Conservation (phyloP, 495 filamentous ascomycete species). For the Aspergillus mulundensis region DNA sequence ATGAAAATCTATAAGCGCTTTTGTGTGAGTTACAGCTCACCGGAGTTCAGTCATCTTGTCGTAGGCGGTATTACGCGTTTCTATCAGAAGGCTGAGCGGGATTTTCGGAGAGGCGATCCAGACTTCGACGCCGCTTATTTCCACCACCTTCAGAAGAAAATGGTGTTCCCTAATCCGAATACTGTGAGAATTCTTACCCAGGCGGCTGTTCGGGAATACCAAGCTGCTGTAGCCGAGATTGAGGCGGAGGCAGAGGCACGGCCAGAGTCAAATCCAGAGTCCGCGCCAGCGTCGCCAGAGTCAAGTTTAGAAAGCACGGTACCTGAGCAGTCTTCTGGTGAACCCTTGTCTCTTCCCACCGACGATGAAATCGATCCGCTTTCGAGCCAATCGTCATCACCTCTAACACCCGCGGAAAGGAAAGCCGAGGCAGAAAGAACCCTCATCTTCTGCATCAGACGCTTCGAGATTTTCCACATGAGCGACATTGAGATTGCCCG, state of each 20-base stretch:
- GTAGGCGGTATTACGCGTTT: slow-evolving; percentile 31
- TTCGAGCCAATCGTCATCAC: background rate
- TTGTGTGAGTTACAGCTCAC: slow-evolving; percentile 32
- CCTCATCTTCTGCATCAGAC: slow-evolving; percentile 28
- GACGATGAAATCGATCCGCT: background rate
- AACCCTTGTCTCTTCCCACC: background rate
- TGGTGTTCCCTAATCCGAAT: slow-evolving; percentile 33
- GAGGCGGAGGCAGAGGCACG: background rate
- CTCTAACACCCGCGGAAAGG: background rate
- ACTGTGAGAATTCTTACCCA: slow-evolving; percentile 42
- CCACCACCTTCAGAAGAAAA: slow-evolving; percentile 23
- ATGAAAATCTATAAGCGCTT: slow-evolving; percentile 38
- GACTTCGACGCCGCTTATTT: slow-evolving; percentile 29
- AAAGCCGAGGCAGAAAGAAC: background rate
- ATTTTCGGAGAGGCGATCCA: slow-evolving; percentile 23
- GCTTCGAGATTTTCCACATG: slow-evolving; percentile 31
- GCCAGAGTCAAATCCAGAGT: too few relatives aligned
- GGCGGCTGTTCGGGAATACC: slow-evolving; percentile 34
- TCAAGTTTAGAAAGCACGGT: background rate
- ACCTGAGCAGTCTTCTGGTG: background rate
- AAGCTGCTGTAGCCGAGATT: background rate
- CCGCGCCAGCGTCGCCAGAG: background rate
- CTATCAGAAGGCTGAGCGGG: slow-evolving; percentile 21
- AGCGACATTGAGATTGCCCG: slow-evolving; percentile 29
- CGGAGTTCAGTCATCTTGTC: slow-evolving; percentile 19